A percentile compares a stretch with the other conserved stretches of the same genome.
Evolutionary conservation across 768 basidiomycete species (phyloP).

Genomic region (Pleurotus giganteus): DNA sequence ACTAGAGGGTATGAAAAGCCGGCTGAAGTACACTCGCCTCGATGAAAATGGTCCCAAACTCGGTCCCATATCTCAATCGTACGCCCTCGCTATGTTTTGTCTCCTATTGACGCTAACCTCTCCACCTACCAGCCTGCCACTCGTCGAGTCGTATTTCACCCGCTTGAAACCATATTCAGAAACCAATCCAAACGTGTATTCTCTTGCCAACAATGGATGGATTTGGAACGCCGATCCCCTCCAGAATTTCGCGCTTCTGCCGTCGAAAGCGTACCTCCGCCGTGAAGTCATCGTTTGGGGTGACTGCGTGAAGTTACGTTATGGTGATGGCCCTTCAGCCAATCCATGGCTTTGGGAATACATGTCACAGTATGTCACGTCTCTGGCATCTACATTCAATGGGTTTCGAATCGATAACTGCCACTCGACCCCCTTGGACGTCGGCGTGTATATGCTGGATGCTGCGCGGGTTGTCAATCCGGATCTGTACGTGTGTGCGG

Average conservation of each 20-base stretch:
- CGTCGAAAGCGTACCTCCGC: conserved; percentile 92
- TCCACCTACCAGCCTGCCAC: conserved; percentile 55
- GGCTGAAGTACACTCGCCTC: conserved; percentile 77
- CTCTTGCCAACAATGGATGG: conserved; percentile 98
- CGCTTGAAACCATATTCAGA: conserved; percentile 49
- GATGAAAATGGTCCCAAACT: conserved; percentile 82
- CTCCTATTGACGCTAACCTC: conserved; percentile 7
- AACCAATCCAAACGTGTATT: conserved; percentile 57
- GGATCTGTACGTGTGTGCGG: conserved; percentile 94
- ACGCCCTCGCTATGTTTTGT: conserved; percentile 27
- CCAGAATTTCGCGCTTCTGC: conserved; percentile 87
- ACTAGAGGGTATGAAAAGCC: conserved; percentile 68
- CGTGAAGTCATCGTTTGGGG: conserved; percentile 98
- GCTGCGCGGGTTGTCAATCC: conserved; percentile 86
- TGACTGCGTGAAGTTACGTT: conserved; percentile 97
- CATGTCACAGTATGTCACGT: conserved; percentile 81
- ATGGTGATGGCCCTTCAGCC: conserved; percentile 72
- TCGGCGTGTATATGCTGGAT: conserved; percentile 95
- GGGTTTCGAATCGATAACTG: conserved; percentile 99
- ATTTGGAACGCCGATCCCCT: conserved; percentile 97
- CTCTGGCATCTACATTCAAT: conserved; percentile 81
- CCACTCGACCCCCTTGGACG: conserved; percentile 93
- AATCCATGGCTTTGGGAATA: conserved; percentile 96
- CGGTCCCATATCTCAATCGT: conserved; percentile 77
- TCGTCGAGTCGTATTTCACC: conserved; percentile 93